phyloP scores from a whole-genome alignment of 805 yeast species.

The Suhomyces canberraensis region DNA sequence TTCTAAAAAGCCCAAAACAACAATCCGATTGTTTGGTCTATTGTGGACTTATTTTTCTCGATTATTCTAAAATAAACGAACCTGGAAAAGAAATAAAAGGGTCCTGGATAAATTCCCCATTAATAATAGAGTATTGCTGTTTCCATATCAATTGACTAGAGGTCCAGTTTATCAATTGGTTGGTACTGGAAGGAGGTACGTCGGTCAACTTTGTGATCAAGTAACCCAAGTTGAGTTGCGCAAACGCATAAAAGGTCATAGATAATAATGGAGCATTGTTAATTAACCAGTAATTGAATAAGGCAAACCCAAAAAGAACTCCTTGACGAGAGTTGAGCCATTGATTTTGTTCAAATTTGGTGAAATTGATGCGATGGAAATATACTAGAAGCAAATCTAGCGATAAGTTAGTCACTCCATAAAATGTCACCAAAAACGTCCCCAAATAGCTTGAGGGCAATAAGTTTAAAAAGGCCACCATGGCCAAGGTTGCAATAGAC shows the following conservation, averaged over 20 bases:
- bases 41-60: too few relatives aligned
- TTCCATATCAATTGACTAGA: constrained; percentile 32
- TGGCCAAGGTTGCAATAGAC: constrained; percentile 37
- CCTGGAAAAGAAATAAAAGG: constrained; percentile 26
- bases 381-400: constrained; percentile 50
- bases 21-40: too few relatives aligned
- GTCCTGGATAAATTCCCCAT: constrained; percentile 22
- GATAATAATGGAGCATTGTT: constrained; percentile 43
- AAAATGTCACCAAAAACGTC: constrained; percentile 39
- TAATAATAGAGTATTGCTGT: constrained; percentile 18
- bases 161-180: constrained; percentile 29
- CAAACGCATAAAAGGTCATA: constrained; percentile 48
- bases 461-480: constrained; percentile 33
- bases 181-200: constrained; percentile 30
- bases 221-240: constrained; percentile 52
- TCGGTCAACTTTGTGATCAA: constrained; percentile 52
- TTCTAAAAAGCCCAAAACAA: too few relatives aligned
- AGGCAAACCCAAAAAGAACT: constrained; percentile 53
- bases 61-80: constrained; percentile 12
- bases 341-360: constrained; percentile 37
- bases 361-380: constrained; percentile 45
- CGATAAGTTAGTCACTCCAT: constrained; percentile 45
- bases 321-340: constrained; percentile 58
- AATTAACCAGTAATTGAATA: constrained; percentile 43
- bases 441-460: constrained; percentile 35